Evolutionary conservation across 2,329 filamentous ascomycete species (phyloP), one percentile per base, ranked within the genome.

Genomic region (Sporothrix mexicana): DNA sequence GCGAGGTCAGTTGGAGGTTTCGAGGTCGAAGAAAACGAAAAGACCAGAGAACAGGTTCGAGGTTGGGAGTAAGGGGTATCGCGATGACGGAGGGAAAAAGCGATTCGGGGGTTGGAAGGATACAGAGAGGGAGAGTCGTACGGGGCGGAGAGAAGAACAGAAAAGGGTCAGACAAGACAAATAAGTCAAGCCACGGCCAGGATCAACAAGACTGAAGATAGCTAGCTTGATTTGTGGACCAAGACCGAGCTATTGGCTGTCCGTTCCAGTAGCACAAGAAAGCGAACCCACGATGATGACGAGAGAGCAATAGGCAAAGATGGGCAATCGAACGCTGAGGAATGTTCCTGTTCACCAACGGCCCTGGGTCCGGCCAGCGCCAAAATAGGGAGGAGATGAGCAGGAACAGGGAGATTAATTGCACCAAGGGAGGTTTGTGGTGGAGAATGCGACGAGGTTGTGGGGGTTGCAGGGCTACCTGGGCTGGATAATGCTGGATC

Each of bases 371-470:
- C n/a, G 23, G 57, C 51, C 45, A 59, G 53, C 43, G 49, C 62
- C 41, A 36, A 59, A 73, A 70, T 59, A 67, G 62, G 51, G 69
- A 73, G 72, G 69, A 73, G 68, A 73, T 61, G 67, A 73, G 67
- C 59, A 67, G 25, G 71, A 66, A 25, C 55, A 59, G 17, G n/a
- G 51, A 59, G 23, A 73, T 73, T 71, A 71, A 62, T 71, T 71
- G 62, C 45, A 72, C 30, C 61, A 69, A 61, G 45, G 36, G 67
- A 25, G 17, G 41, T 17, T 25, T 36, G 3, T 47, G 72, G 72
- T 73, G 69, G 72, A 69, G 72, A 68, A 71, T 53, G 69, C 25
- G 61, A 67, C 72, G 64, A 62, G 59, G 62, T 41, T 66, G 57
- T 73, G 59, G 59, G 61, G 72, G 62, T 30, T 64, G 30, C 69